These are phyloP conservation scores for Benincasa hispida DNA, from an alignment of 306 rosid genomes.

Conservation along the genomic window DNA sequence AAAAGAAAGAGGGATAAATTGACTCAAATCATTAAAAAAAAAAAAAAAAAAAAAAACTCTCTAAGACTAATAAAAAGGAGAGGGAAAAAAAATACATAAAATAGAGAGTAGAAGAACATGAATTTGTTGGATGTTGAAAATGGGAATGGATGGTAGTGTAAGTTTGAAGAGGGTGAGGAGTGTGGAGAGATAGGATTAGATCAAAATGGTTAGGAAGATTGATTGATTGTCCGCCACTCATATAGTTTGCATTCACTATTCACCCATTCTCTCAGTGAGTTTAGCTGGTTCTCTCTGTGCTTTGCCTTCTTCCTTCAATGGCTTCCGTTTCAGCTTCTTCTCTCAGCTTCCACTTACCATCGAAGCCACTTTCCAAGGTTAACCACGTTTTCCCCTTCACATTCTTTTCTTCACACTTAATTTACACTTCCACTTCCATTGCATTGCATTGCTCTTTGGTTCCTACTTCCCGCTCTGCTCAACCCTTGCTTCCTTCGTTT, in stretches of 20 bases:
- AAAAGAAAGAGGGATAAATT: too few species aligned
- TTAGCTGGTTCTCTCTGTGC: background rate
- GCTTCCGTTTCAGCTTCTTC: constrained; percentile 50
- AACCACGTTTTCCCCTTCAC: constrained; percentile 19
- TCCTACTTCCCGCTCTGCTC: background rate
- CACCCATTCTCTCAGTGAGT: background rate
- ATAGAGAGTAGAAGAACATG: too few species aligned
- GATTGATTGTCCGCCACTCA: background rate
- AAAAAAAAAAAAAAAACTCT: background rate
- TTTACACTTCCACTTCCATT: background rate
- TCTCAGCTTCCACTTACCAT: constrained; percentile 24
- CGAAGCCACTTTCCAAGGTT: constrained; percentile 14
- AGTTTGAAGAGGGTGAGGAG: background rate
- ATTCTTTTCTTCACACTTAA: background rate
- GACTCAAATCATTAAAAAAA: too few species aligned
- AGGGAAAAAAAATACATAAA: too few species aligned
- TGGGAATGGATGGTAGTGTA: background rate
- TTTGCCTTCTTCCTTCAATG: constrained; percentile 14
- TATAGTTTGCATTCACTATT: background rate
- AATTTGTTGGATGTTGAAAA: too few species aligned
- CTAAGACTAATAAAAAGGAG: too few species aligned
- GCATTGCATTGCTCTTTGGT: background rate
- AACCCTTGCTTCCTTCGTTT: background rate
- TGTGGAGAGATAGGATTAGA: background rate
- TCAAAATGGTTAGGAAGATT: background rate